Conservation (phyloP, 176 grass and related monocot species). For the Eragrostis curvula region DNA sequence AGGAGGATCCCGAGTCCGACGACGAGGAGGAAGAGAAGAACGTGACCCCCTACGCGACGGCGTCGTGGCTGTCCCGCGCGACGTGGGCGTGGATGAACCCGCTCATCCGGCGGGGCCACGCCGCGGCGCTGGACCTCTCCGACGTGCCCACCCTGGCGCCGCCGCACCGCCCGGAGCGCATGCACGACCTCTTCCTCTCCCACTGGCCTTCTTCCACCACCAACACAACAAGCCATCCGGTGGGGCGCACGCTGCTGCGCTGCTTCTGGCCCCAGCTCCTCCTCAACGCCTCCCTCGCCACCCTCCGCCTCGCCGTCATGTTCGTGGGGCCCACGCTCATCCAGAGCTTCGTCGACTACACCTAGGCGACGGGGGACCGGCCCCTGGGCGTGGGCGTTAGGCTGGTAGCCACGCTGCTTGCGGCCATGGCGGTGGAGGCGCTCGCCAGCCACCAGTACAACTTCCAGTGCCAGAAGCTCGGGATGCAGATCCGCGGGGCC, state of each 20-base stretch:
- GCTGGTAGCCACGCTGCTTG: slow-evolving; percentile 68
- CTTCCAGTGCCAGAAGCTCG: slow-evolving; percentile 97
- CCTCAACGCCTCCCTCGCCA: slow-evolving; percentile 58
- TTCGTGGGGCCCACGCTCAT: slow-evolving; percentile 87
- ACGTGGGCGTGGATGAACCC: slow-evolving; percentile 96
- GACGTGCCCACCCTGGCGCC: slow-evolving; percentile 74
- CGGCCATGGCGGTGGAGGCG: slow-evolving; percentile 74
- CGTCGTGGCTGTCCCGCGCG: slow-evolving; percentile 55
- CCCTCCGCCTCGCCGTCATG: slow-evolving; percentile 75
- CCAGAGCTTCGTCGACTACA: slow-evolving; percentile 81
- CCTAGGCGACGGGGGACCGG: slow-evolving; percentile 1
- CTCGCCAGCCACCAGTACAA: slow-evolving; percentile 92
- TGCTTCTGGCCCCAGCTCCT: slow-evolving; percentile 85
- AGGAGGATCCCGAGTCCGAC: neutral
- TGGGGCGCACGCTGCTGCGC: slow-evolving; percentile 60
- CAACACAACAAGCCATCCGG: slow-evolving; percentile 55
- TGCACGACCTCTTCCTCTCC: slow-evolving; percentile 63
- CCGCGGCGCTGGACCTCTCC: slow-evolving; percentile 49
- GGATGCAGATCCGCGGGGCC: slow-evolving; percentile 86
- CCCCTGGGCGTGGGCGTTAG: slow-evolving; percentile 41
- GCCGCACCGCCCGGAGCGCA: slow-evolving; percentile 64
- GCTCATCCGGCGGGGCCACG: slow-evolving; percentile 65
- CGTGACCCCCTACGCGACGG: slow-evolving; percentile 66
- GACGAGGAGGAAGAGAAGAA: neutral
- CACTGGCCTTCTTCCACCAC: slow-evolving; percentile 59